Evolutionary conservation across 1,284 basidiomycete genomes (phyloP), one percentile per base, ranked within the genome.

Genomic region (Pseudozyma thailandica): DNA sequence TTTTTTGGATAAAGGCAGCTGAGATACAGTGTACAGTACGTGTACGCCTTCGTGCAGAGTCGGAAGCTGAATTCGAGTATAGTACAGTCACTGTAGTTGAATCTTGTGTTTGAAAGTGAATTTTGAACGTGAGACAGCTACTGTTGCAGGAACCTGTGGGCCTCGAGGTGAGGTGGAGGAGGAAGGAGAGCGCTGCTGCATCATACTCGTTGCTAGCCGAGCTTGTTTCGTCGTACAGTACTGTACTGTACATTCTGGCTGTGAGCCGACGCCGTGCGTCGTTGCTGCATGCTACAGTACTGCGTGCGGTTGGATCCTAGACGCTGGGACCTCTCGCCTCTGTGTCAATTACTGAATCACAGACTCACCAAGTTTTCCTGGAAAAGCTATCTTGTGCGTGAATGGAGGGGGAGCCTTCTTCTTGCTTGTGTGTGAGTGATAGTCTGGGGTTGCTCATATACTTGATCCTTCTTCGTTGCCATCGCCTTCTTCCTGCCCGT

Each of bases 191-290:
- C n/a, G 30, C 15, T 5, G 31, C 18, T 47, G 46, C 46, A 47
- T 47, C 46, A 47, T 47, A 21, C 12, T 13, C 18, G 9, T 10
- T 18, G 20, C 12, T 44, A 47, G 31, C 46, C 46, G 46, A 47
- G 39, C 6, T 10, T 25, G 39, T 41, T 38, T 33, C 31, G n/a
- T n/a, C n/a, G n/a, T 16, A 33, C 31, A 33, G 31, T 33, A n/a
- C n/a, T n/a, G n/a, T n/a, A n/a, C n/a, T n/a, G n/a, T n/a, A n/a
- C n/a, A n/a, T n/a, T n/a, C n/a, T n/a, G n/a, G n/a, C 31, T 33
- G 31, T 12, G 33, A 35, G 15, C 33, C 33, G 8, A 35, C 15
- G 33, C 33, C 33, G 31, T 33, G 31, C 16, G 31, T 33, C 9
- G 31, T 39, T n/a, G 37, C n/a, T n/a, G n/a, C n/a, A n/a, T n/a